Percentiles rank a stretch among this genome's conserved stretches.
Conservation (phyloP, 805 yeast genomes). For the Cyberlindnera euphorbiiphila region DNA sequence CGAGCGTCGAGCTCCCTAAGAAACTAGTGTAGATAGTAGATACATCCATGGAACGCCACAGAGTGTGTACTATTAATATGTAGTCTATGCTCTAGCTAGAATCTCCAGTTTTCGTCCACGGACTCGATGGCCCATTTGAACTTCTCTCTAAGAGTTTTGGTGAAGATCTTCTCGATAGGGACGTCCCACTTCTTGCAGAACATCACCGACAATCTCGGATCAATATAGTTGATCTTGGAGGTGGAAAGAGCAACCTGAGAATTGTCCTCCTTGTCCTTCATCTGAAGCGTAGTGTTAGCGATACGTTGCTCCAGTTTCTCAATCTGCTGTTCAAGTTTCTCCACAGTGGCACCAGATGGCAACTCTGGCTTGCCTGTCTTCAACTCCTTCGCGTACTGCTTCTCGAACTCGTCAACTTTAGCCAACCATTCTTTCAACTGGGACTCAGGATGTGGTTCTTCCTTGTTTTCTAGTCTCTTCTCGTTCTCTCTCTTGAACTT, state of each 20-base stretch:
- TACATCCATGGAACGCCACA: too few relatives aligned
- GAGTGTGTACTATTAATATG: too few relatives aligned
- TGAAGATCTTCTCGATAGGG: conserved; percentile 88
- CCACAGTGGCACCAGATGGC: conserved; percentile 45
- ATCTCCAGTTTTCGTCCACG: conserved; percentile 83
- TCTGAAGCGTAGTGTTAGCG: conserved; percentile 60
- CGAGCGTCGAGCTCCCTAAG: too few relatives aligned
- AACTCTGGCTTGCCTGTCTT: conserved; percentile 56
- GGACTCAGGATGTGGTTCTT: conserved; percentile 47
- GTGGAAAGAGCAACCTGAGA: conserved; percentile 92
- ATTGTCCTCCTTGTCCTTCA: conserved; percentile 91
- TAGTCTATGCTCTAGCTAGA: conserved; percentile 36
- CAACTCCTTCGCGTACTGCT: conserved; percentile 53
- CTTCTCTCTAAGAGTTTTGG: conserved; percentile 88
- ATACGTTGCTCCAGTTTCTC: conserved; percentile 72
- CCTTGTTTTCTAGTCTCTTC: conserved; percentile 55
- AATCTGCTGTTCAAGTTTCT: conserved; percentile 67
- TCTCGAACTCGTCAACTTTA: conserved; percentile 48
- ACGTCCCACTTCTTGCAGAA: conserved; percentile 82
- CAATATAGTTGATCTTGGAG: conserved; percentile 91
- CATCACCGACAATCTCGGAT: conserved; percentile 86
- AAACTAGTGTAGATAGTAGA: too few relatives aligned
- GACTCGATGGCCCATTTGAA: conserved; percentile 95
- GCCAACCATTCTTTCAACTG: conserved; percentile 57
- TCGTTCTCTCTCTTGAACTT: conserved; percentile 77